Evolutionary conservation across 1,284 basidiomycete species (phyloP), one percentile per base, ranked within the genome.

Genomic region (Porodaedalea pini): DNA sequence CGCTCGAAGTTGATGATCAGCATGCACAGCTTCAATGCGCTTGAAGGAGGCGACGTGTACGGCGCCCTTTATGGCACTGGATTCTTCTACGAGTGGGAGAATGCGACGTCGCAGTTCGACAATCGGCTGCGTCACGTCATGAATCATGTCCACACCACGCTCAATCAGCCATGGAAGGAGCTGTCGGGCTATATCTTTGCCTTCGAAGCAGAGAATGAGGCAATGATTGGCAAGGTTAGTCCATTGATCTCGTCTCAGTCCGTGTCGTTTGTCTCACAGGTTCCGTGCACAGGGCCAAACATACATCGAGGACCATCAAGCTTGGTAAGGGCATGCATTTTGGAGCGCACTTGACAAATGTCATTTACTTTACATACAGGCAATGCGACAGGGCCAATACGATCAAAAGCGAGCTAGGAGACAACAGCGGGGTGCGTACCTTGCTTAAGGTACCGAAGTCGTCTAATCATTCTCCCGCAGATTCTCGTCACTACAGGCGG

Each of bases 201-300:
- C 0, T 70, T 73, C 50, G 71, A 76, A 65, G 74, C 75, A 7
- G 71, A 78, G 65, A 78, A 78, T 54, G 76, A 77, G 63, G 71
- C 73, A 1, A 68, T 66, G 67, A 70, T 69, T 36, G 64, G 65
- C n/a, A 63, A 65, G 60, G 62, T 62, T 32, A 27, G 44, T 51
- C n/a, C 13, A 34, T n/a, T 17, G 29, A 47, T 25, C 10, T 37
- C 29, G 50, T 58, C 2, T 34, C 5, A 50, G 21, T 10, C n/a
- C n/a, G n/a, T 29, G 3, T 29, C 3, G 8, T 49, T 21, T 15
- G n/a, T 23, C 19, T 54, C 11, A 34, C 23, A 48, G 17, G 32
- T 15, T 13, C 13, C 19, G 34, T 19, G 39, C 25, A 4, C 32
- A 67, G 68, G 70, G 67, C 8, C 61, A 66, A 50, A 34, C 61